phyloP scores from a whole-genome alignment of 805 yeast genomes.

The Middelhovenomyces tepae region DNA sequence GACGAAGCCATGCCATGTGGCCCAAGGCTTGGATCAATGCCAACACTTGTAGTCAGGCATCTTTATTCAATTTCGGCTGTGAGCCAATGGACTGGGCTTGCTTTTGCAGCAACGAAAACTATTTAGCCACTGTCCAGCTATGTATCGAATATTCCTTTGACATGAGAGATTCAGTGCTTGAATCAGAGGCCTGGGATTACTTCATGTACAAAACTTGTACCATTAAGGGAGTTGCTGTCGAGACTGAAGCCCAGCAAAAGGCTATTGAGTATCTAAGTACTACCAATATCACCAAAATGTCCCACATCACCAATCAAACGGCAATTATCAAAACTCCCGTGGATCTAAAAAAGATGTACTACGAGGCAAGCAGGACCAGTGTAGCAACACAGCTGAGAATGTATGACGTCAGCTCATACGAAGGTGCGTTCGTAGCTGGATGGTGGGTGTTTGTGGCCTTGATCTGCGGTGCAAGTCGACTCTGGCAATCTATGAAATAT shows the following conservation, averaged over 20 bases:
- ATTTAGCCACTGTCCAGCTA: constrained; percentile 25
- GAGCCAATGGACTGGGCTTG: constrained; percentile 21
- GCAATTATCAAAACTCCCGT: constrained; percentile 2
- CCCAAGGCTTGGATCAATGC: constrained; percentile 17
- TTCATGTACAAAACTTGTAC: constrained; percentile 21
- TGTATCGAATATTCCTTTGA: constrained; percentile 22
- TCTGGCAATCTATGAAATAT: constrained; percentile 9
- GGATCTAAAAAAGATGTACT: constrained; percentile 5
- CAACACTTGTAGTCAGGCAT: constrained; percentile 15
- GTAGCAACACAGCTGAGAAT: constrained; percentile 21
- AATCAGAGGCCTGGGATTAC: constrained; percentile 27
- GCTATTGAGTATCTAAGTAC: constrained; percentile 13
- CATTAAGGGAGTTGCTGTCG: constrained; percentile 10
- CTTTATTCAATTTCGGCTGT: constrained; percentile 14
- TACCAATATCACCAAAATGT: constrained; percentile 8
- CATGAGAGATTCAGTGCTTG: constrained; percentile 14
- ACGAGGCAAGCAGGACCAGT: constrained; percentile 11
- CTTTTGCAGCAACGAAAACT: constrained; percentile 21
- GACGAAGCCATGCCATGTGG: constrained; percentile 16
- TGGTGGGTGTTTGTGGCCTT: constrained; percentile 24
- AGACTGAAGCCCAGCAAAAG: constrained; percentile 10
- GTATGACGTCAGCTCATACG: too few relatives aligned
- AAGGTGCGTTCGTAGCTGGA: constrained; percentile 23
- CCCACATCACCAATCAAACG: constrained; percentile 11
- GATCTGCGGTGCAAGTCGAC: constrained; percentile 8